Conservation (phyloP, 108 stramenopile species). For the Cyclotella kingstonii region DNA sequence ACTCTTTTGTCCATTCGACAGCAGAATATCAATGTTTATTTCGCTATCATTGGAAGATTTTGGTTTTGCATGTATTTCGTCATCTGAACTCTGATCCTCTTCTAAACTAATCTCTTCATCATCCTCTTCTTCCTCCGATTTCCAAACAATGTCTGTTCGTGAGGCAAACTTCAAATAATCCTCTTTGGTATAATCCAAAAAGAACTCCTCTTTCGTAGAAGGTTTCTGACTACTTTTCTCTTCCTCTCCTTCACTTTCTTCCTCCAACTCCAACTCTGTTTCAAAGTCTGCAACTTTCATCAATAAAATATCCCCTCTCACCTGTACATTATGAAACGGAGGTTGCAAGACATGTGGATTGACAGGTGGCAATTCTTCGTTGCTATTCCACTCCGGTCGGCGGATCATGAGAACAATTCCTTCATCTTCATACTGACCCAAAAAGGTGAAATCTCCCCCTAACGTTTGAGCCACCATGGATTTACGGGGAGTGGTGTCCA, state of each 20-base stretch:
- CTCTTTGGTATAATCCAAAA: slow-evolving; percentile 76
- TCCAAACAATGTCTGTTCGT: slow-evolving; percentile 70
- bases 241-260: slow-evolving; percentile 31
- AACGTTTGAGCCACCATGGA: slow-evolving; percentile 53
- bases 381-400: slow-evolving; percentile 28
- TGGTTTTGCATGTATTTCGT: not conserved
- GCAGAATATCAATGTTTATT: too few relatives aligned
- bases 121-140: slow-evolving; percentile 36
- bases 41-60: not conserved
- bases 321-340: slow-evolving; percentile 61
- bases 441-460: slow-evolving; percentile 80
- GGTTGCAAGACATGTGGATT: slow-evolving; percentile 82
- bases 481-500: slow-evolving; percentile 85
- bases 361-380: slow-evolving; percentile 32
- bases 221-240: slow-evolving; percentile 32
- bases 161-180: slow-evolving; percentile 75
- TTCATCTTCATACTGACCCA: slow-evolving; percentile 86
- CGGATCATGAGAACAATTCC: slow-evolving; percentile 79
- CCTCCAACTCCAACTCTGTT: slow-evolving; percentile 59
- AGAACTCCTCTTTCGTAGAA: slow-evolving; percentile 81
- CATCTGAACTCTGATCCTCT: slow-evolving; percentile 45
- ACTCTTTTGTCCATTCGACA: not conserved
- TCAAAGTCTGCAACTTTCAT: slow-evolving; percentile 80
- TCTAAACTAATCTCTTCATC: slow-evolving; percentile 44
- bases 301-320: slow-evolving; percentile 77